Evolutionary conservation across 495 filamentous ascomycete species (phyloP).

Genomic region (Penicillium subrubescens): DNA sequence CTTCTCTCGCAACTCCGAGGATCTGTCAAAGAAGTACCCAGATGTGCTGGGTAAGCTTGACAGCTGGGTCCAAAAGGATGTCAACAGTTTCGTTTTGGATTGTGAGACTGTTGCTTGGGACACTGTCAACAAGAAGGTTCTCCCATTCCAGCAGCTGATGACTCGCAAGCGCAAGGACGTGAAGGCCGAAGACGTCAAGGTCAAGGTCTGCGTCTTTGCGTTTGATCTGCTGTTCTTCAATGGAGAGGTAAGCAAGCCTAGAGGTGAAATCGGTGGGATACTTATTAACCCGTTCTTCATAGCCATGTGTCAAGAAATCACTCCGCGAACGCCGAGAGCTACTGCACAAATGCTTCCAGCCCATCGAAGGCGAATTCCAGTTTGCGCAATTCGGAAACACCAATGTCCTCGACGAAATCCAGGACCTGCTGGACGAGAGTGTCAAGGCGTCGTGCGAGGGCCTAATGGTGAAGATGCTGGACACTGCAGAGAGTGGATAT

Average conservation of each 20-base stretch:
- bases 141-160: constrained; percentile 98
- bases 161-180: constrained; percentile 97
- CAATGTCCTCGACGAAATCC: constrained; percentile 90
- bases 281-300: constrained; percentile 8
- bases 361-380: constrained; percentile 84
- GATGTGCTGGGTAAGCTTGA: constrained; percentile 87
- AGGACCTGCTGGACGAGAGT: constrained; percentile 85
- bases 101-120: constrained; percentile 99
- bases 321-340: constrained; percentile 82
- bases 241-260: constrained; percentile 63
- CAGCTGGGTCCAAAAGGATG: constrained; percentile 84
- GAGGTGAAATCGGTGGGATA: neutral
- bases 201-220: constrained; percentile 96
- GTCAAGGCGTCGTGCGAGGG: constrained; percentile 96
- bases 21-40: constrained; percentile 95
- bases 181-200: constrained; percentile 93
- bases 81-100: constrained; percentile 93
- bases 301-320: constrained; percentile 81
- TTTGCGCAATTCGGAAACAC: constrained; percentile 88
- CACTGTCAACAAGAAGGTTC: constrained; percentile 82
- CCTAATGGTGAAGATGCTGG: constrained; percentile 98
- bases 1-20: constrained; percentile 96
- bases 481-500: constrained; percentile 86
- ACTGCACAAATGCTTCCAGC: constrained; percentile 70
- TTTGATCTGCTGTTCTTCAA: constrained; percentile 96